A percentile compares a stretch with the other conserved stretches of the same genome.
Conservation (phyloP, 1,139 yeast species). For the Hyphopichia buzzinii region DNA sequence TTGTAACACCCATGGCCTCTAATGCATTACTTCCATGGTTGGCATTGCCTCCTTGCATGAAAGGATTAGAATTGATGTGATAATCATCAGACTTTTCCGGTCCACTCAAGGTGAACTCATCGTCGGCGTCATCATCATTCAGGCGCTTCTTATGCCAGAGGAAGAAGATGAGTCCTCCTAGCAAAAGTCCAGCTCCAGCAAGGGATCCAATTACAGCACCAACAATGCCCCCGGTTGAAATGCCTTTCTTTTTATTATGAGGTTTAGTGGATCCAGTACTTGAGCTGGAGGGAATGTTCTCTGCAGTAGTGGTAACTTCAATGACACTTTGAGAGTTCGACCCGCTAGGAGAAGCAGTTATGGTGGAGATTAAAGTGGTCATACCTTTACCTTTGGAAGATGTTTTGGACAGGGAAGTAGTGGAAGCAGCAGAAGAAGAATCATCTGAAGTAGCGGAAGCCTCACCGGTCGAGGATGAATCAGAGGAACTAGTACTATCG, state of each 20-base stretch:
- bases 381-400: slow-evolving; percentile 2
- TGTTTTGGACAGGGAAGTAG: slow-evolving; percentile 7
- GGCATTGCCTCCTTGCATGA: slow-evolving; percentile 11
- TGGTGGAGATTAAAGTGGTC: slow-evolving; percentile 5
- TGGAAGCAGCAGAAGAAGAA: slow-evolving; percentile 6
- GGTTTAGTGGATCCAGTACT: slow-evolving; percentile 10
- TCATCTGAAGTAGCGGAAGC: slow-evolving; percentile 6
- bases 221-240: slow-evolving; percentile 68
- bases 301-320: slow-evolving; percentile 7
- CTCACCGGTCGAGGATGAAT: slow-evolving; percentile 7
- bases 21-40: slow-evolving; percentile 10
- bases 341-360: slow-evolving; percentile 4
- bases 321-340: slow-evolving; percentile 2
- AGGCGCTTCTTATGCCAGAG: slow-evolving; percentile 38
- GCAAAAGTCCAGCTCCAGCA: slow-evolving; percentile 45
- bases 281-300: slow-evolving; percentile 9
- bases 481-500: slow-evolving; percentile 9
- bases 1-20: slow-evolving; percentile 10
- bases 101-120: slow-evolving; percentile 36
- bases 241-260: slow-evolving; percentile 15
- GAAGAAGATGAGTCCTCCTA: slow-evolving; percentile 38
- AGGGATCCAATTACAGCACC: slow-evolving; percentile 69
- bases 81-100: slow-evolving; percentile 21
- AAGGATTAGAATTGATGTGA: slow-evolving; percentile 22
- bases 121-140: slow-evolving; percentile 34